phyloP scores from a whole-genome alignment of 108 stramenopile genomes.

The Skeletonema costatum region DNA sequence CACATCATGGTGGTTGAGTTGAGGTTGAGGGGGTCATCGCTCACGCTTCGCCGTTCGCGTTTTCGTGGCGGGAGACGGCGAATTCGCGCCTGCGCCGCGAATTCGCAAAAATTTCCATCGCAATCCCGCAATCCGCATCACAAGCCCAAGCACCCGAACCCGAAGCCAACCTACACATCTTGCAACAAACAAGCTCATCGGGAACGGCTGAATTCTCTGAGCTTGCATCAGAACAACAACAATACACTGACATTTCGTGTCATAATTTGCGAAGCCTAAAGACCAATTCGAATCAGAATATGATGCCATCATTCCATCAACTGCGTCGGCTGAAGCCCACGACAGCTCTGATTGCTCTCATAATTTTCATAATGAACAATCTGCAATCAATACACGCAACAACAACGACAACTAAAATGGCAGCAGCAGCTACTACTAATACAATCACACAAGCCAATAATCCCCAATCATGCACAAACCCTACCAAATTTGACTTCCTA shows the following conservation, averaged over 20 bases:
- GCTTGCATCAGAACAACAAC: neutral
- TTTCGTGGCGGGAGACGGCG: too few relatives aligned
- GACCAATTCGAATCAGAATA: neutral
- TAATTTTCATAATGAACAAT: slow-evolving; percentile 6
- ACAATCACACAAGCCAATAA: neutral
- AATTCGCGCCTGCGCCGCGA: too few relatives aligned
- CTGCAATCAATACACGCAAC: neutral
- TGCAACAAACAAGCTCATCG: neutral
- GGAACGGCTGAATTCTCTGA: neutral
- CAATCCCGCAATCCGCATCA: too few relatives aligned
- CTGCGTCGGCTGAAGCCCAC: neutral
- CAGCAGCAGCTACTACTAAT: neutral
- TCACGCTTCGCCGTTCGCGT: too few relatives aligned
- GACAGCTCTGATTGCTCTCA: slow-evolving; percentile 1
- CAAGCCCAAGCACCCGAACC: too few relatives aligned
- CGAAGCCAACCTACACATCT: too few relatives aligned
- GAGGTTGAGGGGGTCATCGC: too few relatives aligned
- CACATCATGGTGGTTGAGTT: too few relatives aligned
- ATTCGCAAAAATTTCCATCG: too few relatives aligned
- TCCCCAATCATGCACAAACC: neutral
- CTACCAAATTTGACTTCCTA: slow-evolving; percentile 46
- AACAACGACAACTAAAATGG: neutral
- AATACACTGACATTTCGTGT: neutral
- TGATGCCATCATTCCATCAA: neutral
- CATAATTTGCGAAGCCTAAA: slow-evolving; percentile 2